These are phyloP conservation scores for Benincasa hispida DNA, from an alignment of 306 rosid genomes.

Conservation along the genomic window DNA sequence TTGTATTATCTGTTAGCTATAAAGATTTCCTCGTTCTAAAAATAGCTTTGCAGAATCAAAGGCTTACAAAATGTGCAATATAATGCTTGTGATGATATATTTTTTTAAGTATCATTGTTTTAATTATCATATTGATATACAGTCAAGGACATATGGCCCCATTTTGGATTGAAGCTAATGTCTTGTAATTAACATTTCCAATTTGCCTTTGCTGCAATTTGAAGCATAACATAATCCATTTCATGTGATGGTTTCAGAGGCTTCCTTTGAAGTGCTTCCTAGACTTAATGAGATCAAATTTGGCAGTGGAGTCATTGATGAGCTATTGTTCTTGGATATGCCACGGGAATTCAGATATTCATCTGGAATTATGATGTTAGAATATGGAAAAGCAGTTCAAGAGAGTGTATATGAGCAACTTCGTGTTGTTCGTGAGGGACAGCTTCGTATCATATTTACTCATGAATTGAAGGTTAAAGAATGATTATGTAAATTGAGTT, in stretches of 20 bases:
- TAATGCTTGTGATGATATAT: background rate
- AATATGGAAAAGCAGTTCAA: conserved; percentile 31
- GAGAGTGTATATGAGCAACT: conserved; percentile 29
- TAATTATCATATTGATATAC: background rate
- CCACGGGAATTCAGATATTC: conserved; percentile 21
- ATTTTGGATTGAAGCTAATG: background rate
- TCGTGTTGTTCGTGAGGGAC: conserved; percentile 28
- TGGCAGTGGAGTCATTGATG: conserved; percentile 28
- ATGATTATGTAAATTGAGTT: background rate
- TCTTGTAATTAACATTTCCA: background rate
- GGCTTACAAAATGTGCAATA: background rate
- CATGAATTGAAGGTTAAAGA: conserved; percentile 23
- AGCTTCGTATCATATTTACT: conserved; percentile 22
- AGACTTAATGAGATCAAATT: conserved; percentile 24
- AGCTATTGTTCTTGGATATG: conserved; percentile 22
- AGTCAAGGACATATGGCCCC: background rate
- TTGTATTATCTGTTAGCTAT: background rate
- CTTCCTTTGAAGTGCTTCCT: conserved; percentile 26
- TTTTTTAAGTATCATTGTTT: background rate
- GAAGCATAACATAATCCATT: background rate
- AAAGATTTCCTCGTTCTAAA: background rate
- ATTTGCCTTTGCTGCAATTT: background rate
- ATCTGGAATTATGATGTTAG: conserved; percentile 29
- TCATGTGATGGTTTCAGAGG: conserved; percentile 20
- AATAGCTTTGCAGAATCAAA: background rate